Base-by-base conservation (phyloP, 148 eudicot species). In the Heliamphora exappendiculata region DNA sequence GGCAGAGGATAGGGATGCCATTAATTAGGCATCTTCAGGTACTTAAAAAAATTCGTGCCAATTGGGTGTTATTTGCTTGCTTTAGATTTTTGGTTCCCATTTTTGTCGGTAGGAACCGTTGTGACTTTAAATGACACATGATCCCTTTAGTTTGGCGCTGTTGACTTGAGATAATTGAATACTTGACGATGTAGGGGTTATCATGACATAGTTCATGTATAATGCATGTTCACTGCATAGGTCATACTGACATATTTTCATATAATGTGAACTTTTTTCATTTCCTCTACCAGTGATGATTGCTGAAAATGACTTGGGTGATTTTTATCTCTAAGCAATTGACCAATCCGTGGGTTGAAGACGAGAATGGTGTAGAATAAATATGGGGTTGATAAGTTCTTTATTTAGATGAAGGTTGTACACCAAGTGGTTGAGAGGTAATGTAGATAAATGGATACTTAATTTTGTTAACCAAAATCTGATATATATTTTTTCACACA, bases 11-110 rank as follows among this genome's bases (percentile, higher is more conserved):
- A 78, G 93, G 96, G 79, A 86, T 91, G 92, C 89, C 99, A 72
- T 88, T 95, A 75, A 77, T 95, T 39, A 86, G 99, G 47, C 97
- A 95, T 74, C 87, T 95, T 51, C 99, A 95, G 99, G 99, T 93
- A 87, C 55, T 8, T 76, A 57, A 45, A 11, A 45, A 17, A 26
- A 19, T 62, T 20, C 70, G 53, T 73, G 9, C 44, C 71, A 11
- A 20, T 59, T 67, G 14, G 50, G 8, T 65, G 6, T 54, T 71
- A 47, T 47, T 66, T 62, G 20, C 60, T 37, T 31, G 42, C 26
- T 26, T 64, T 44, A 10, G 19, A 3, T 75, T 75, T 20, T 34
- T 47, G 12, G 7, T 75, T 47, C 42, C 29, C 11, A 44, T 45
- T 22, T 73, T n/a, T 41, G 3, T 34, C 8, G n/a, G 7, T 13